Evolutionary conservation across 441 rosid species (phyloP), one percentile per base, ranked within the genome.

Genomic region (Eutrema salsugineum): DNA sequence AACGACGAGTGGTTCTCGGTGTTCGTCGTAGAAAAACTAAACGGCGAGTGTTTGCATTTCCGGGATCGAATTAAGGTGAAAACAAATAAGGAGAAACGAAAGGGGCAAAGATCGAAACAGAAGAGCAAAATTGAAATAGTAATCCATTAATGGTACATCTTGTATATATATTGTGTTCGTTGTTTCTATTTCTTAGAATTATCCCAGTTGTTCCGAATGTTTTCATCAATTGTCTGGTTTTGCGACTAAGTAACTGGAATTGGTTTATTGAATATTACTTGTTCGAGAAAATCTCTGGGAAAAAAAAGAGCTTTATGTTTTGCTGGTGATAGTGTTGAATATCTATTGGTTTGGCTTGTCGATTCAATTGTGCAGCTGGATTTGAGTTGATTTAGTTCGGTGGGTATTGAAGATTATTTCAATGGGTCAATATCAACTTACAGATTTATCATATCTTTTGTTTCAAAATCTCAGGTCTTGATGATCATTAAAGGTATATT

Each of bases 401-500:
- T 62, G 32, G 48, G 59, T 36, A 19, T 33, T 22, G 27, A 24
- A 24, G 27, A 24, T 24, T 4, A 2, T 24, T 53, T 27, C 16
- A 24, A n/a, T 51, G 20, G 42, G 62, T 66, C 14, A 53, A 5
- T 53, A 20, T 40, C n/a, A 38, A 14, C 15, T 50, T 22, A 24
- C 32, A 24, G 28, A 0, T 3, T 42, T 7, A 5, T 38, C 5
- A 44, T 44, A 44, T 43, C 17, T 64, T 12, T 17, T 14, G 60
- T 24, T 22, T 48, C 11, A 0, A 50, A 14, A 35, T 20, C 10
- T 8, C 81, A 84, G 90, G 89, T 70, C 55, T 42, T 58, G 58
- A 93, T 91, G 97, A 88, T 93, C 68, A 88, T 93, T 42, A 93
- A 93, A 75, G 94, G 98, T 61, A 48, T 89, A 69, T 89, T 87